Conservation (phyloP, 1,139 yeast genomes). For the Diutina scorzettiae region DNA sequence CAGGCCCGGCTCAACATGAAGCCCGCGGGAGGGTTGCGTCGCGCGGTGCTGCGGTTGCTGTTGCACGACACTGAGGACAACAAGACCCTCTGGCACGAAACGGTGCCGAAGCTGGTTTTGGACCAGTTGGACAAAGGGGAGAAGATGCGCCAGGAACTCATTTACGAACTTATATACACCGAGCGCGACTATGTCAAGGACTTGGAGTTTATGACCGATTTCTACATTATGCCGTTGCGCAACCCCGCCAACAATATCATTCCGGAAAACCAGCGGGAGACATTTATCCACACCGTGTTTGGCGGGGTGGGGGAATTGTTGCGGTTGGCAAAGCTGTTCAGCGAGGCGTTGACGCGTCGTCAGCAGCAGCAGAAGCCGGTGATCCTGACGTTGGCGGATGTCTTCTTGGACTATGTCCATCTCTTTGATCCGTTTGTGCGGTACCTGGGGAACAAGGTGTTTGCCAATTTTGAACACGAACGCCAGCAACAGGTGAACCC, state of each 20-base stretch:
- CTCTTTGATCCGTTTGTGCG: slow-evolving; percentile 84
- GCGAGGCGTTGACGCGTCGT: slow-evolving; percentile 81
- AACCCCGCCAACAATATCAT: slow-evolving; percentile 66
- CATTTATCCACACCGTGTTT: slow-evolving; percentile 83
- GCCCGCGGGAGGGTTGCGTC: slow-evolving; percentile 75
- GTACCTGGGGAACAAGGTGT: slow-evolving; percentile 93
- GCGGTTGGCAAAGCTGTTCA: slow-evolving; percentile 68
- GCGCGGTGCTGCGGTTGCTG: slow-evolving; percentile 74
- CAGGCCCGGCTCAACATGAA: slow-evolving; percentile 86
- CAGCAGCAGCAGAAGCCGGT: slow-evolving; percentile 79
- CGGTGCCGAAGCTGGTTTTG: slow-evolving; percentile 73
- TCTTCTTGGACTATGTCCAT: slow-evolving; percentile 73
- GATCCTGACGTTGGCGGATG: slow-evolving; percentile 77
- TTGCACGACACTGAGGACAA: slow-evolving; percentile 69
- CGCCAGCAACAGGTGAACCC: slow-evolving; percentile 87
- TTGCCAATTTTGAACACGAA: slow-evolving; percentile 92
- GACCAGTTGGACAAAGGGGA: slow-evolving; percentile 75
- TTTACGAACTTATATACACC: slow-evolving; percentile 86
- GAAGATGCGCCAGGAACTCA: slow-evolving; percentile 88
- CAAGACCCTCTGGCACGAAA: slow-evolving; percentile 88
- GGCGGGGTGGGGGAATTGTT: slow-evolving; percentile 84
- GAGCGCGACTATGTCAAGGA: slow-evolving; percentile 95
- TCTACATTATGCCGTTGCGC: slow-evolving; percentile 84
- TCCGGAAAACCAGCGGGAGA: slow-evolving; percentile 80
- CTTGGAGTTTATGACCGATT: slow-evolving; percentile 84